Base-by-base conservation (phyloP, 176 grass and related monocot genomes). In the Secale cereale region DNA sequence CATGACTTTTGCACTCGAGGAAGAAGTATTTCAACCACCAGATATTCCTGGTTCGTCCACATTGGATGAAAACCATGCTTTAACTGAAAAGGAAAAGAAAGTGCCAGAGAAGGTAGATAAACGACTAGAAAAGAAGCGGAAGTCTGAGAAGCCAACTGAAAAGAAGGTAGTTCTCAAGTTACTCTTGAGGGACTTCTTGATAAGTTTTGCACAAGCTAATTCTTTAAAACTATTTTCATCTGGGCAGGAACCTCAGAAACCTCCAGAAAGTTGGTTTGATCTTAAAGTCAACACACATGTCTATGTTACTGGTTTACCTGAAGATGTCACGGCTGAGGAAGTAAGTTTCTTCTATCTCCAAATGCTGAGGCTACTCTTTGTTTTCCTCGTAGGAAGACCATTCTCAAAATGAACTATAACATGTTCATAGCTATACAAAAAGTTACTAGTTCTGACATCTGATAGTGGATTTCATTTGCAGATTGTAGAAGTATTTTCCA, bases 251-350 rank as follows among this genome's bases (percentile, higher is more conserved):
- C 86, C 93, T 81, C 87, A 99, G 80, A 99, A 99, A 87, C 93
- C 97, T 76, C 97, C 97, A 64, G 93, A 96, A n/a, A 91, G 88
- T 88, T 99, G 97, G 97, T 99, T 99, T 94, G 93, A 94, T 72
- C 89, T 99, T 75, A 99, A 99, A 87, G 93, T 99, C 65, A 99
- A 99, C 77, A 99, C 93, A 32, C 81, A 99, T 90, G 90, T 99
- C 75, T 96, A 99, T 70, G 36, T 96, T 33, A 94, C 76, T 84
- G 93, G 93, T 72, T 92, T 99, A 86, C 97, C 97, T 86, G 93
- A 99, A 89, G 93, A 99, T 82, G 88, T 99, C 65, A 96, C 88
- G 7, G 7, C 13, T 43, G 93, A 94, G 60, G 97, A 99, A 87
- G 97, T 99, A 89, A 85, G 52, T 95, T 87, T 22, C 22, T 46